Evolutionary conservation across 371 early-diverging fungal species (phyloP).

Genomic region (Mucor indicus): DNA sequence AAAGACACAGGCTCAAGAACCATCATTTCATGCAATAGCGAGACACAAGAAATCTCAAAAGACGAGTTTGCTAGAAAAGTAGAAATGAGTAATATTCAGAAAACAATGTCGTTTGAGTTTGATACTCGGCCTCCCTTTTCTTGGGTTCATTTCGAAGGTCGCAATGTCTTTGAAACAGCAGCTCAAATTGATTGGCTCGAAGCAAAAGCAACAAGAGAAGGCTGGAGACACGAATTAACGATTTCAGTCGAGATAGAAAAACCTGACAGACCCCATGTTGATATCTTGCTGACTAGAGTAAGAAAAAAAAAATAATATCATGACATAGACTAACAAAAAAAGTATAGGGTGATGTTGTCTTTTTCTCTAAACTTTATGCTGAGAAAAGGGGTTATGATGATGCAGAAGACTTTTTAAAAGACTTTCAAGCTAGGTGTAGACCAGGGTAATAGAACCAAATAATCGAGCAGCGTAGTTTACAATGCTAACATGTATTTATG

Average conservation of each 20-base stretch:
- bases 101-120: constrained; percentile 11
- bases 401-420: constrained; percentile 7
- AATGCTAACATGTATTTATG: no score
- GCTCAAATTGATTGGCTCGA: constrained; percentile 59
- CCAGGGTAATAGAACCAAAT: constrained; percentile 4
- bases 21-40: constrained; percentile 55
- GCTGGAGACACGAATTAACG: constrained; percentile 45
- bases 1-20: constrained; percentile 53
- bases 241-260: constrained; percentile 71
- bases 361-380: constrained; percentile 68
- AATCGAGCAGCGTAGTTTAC: no score
- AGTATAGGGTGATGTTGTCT: constrained; percentile 64
- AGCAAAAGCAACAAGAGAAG: constrained; percentile 34
- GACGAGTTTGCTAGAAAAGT: constrained; percentile 43
- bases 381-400: constrained; percentile 54
- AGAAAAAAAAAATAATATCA: no score
- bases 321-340: no score
- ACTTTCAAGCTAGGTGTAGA: constrained; percentile 10
- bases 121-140: constrained; percentile 8
- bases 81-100: constrained; percentile 21
- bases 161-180: constrained; percentile 52
- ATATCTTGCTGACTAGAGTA: constrained; percentile 45
- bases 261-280: constrained; percentile 58
- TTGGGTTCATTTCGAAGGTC: constrained; percentile 76
- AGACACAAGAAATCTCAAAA: constrained; percentile 44